These are phyloP conservation scores for Flaveria floridana DNA, from an alignment of 140 eudicot genomes.

Conservation along the genomic window DNA sequence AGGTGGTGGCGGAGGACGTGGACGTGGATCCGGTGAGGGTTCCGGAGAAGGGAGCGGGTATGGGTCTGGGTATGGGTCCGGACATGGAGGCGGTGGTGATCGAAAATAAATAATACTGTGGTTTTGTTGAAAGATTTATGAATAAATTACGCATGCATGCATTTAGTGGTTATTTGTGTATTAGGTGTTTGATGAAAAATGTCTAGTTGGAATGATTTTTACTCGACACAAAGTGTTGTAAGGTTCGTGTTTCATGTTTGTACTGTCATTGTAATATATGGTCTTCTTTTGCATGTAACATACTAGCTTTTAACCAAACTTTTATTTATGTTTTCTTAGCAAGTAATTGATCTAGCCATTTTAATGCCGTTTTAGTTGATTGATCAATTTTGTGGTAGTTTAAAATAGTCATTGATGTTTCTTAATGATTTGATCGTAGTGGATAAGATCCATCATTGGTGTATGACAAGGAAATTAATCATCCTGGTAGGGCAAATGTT, in stretches of 20 bases:
- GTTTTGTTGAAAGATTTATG: constrained; percentile 2
- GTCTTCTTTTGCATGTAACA: background rate
- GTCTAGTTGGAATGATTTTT: background rate
- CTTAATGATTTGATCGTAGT: background rate
- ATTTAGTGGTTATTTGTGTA: constrained; percentile 8
- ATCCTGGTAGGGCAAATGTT: background rate
- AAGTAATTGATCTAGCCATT: background rate
- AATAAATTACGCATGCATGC: constrained; percentile 21
- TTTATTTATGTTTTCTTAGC: background rate
- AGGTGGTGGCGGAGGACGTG: constrained; percentile 48
- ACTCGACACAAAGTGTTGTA: constrained; percentile 11
- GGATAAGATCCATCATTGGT: background rate
- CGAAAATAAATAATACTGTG: constrained; percentile 24
- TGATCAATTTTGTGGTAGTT: background rate
- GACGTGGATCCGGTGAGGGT: constrained; percentile 49
- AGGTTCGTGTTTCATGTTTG: constrained; percentile 6
- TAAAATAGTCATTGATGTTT: background rate
- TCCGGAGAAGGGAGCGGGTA: constrained; percentile 44
- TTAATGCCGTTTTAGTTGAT: background rate
- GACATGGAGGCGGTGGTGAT: constrained; percentile 35
- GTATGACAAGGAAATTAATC: background rate
- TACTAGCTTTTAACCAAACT: background rate
- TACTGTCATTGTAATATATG: background rate
- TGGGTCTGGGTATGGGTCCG: constrained; percentile 37
- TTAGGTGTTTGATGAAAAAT: background rate